These are phyloP conservation scores for Begonia loranthoides DNA, from an alignment of 306 rosid species.

Conservation along the genomic window DNA sequence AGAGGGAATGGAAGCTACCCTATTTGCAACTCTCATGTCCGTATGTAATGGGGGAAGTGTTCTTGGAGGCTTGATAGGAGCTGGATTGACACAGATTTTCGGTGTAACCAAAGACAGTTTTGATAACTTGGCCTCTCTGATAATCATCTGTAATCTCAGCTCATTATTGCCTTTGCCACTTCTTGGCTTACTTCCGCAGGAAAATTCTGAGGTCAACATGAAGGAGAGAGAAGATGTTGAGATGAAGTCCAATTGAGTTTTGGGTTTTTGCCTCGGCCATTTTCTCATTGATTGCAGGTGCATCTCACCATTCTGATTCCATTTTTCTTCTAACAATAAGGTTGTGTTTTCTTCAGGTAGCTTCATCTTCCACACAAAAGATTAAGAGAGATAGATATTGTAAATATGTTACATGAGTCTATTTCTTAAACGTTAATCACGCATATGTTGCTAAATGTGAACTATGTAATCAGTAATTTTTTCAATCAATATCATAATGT, in stretches of 20 bases:
- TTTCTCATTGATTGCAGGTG: too few species aligned
- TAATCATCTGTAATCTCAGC: slow-evolving; percentile 81
- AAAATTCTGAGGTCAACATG: slow-evolving; percentile 24
- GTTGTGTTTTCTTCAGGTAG: too few species aligned
- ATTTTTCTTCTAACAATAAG: too few species aligned
- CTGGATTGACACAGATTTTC: slow-evolving; percentile 73
- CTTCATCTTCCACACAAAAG: too few species aligned
- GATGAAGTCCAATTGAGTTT: slow-evolving; percentile 59
- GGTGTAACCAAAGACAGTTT: slow-evolving; percentile 82
- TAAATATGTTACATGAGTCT: too few species aligned
- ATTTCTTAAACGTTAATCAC: too few species aligned
- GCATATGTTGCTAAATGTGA: too few species aligned
- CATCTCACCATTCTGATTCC: too few species aligned
- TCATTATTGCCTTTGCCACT: slow-evolving; percentile 88
- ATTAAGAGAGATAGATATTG: too few species aligned
- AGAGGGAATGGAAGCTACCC: slow-evolving; percentile 97
- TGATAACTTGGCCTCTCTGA: slow-evolving; percentile 60
- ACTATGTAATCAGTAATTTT: too few species aligned
- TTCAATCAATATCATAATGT: too few species aligned
- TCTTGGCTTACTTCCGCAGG: slow-evolving; percentile 78
- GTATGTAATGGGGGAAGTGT: slow-evolving; percentile 85
- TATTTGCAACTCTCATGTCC: slow-evolving; percentile 98
- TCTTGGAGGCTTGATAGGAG: slow-evolving; percentile 88
- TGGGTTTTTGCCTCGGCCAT: slow-evolving; percentile 1
- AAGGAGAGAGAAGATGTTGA: slow-evolving; percentile 47